These are phyloP conservation scores for Beauveria rudraprayagi DNA, from an alignment of 2,329 filamentous ascomycete species.

Conservation along the genomic window DNA sequence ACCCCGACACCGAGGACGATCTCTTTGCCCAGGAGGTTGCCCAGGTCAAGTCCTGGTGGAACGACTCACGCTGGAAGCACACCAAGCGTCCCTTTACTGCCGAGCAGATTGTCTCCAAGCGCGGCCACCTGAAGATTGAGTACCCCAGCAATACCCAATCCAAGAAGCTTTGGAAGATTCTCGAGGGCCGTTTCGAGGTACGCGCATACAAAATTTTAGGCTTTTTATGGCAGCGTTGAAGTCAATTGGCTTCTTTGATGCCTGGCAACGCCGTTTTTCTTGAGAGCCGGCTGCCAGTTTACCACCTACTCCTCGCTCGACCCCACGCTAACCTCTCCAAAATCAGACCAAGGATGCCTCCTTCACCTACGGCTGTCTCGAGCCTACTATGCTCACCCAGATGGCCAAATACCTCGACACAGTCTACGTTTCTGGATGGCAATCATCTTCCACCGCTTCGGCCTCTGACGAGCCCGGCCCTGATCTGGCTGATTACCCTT, in stretches of 20 bases:
- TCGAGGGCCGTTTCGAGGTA: slow-evolving; percentile 82
- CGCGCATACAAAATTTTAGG: slow-evolving; percentile 16
- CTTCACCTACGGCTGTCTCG: slow-evolving; percentile 94
- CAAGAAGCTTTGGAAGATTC: slow-evolving; percentile 90
- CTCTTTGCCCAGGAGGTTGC: slow-evolving; percentile 76
- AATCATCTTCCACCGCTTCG: slow-evolving; percentile 93
- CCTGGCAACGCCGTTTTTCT: not conserved
- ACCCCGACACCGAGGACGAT: slow-evolving; percentile 51
- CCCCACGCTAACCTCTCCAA: not conserved
- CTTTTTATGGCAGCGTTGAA: not conserved
- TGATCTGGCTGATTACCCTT: slow-evolving; percentile 96
- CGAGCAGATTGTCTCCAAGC: slow-evolving; percentile 93
- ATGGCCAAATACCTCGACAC: slow-evolving; percentile 99
- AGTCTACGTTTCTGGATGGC: slow-evolving; percentile 98
- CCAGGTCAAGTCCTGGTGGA: slow-evolving; percentile 91
- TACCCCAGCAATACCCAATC: slow-evolving; percentile 83
- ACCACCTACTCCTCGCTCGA: not conserved
- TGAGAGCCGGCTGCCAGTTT: not conserved
- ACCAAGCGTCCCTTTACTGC: slow-evolving; percentile 91
- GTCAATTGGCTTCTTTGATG: slow-evolving; percentile 5
- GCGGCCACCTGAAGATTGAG: slow-evolving; percentile 81
- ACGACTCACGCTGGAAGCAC: slow-evolving; percentile 80
- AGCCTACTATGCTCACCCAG: slow-evolving; percentile 97
- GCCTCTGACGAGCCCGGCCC: slow-evolving; percentile 92
- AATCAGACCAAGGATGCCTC: slow-evolving; percentile 70